Evolutionary conservation across 2,329 filamentous ascomycete species (phyloP), one percentile per base, ranked within the genome.

Genomic region (Neocucurbitaria cava): DNA sequence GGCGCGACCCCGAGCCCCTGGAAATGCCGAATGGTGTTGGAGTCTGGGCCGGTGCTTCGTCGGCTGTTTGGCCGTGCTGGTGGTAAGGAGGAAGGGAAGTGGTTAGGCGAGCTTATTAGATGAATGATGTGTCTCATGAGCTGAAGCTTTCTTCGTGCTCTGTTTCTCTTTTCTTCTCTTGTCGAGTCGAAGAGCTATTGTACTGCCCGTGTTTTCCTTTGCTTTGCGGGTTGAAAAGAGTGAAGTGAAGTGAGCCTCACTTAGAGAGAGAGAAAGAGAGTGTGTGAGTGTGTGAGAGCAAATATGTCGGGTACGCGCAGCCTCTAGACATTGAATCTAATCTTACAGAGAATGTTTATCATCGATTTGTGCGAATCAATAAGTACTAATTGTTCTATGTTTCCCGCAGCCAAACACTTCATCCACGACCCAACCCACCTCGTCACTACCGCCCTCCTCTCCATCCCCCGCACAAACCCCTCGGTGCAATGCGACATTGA

Each of bases 391-490:
- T n/a, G n/a, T n/a, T n/a, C n/a, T n/a, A n/a, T n/a, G n/a, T n/a
- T n/a, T 9, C 18, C 31, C 6, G n/a, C 54, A 78, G 78, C 69
- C 58, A 96, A 95, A 81, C 93, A 97, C 79, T 96, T 97, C 81
- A 87, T 96, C 81, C 87, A 92, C 75, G 90, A 96, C 73, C 87
- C 92, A 38, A 86, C 87, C 48, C 84, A 89, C 69, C 86, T 97
- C 46, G 91, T 97, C 73, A 83, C 86, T 71, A 82, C 87, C 38
- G 90, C 93, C 40, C 86, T 97, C 18, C 84, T 87, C 66, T 87
- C 89, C 59, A 82, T 95, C 30, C 94, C 92, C 20, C 80, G 90
- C 58, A 92, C 90, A 46, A 97, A 97, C 76, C 94, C 94, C 8
- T 89, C 89, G 31, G 81, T 96, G 21, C 89, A 89, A 46, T 85